These are phyloP conservation scores for Curvularia lunata DNA, from an alignment of 2,329 filamentous ascomycete genomes.

Conservation along the genomic window DNA sequence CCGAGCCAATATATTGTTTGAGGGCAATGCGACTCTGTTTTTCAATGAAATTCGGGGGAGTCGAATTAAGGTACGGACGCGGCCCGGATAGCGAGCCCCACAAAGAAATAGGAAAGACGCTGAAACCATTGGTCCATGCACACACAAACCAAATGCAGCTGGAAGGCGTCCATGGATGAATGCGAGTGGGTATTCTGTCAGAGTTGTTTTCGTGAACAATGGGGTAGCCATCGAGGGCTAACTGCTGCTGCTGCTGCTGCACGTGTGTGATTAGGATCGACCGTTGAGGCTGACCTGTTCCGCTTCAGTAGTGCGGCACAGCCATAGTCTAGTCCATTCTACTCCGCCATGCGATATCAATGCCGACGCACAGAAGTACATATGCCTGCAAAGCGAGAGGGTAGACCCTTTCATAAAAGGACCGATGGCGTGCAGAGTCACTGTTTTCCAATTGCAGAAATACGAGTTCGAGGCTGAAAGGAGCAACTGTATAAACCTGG, in stretches of 20 bases:
- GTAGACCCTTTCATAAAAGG: slow-evolving; percentile 2
- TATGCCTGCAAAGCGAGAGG: not conserved
- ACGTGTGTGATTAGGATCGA: slow-evolving; percentile 3
- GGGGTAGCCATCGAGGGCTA: not conserved
- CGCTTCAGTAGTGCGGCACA: slow-evolving; percentile 6
- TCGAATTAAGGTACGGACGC: slow-evolving; percentile 17
- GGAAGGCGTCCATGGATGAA: not conserved
- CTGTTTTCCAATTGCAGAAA: slow-evolving; percentile 1
- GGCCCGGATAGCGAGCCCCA: slow-evolving; percentile 17
- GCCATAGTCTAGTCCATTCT: slow-evolving; percentile 3
- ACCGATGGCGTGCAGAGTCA: slow-evolving; percentile 7
- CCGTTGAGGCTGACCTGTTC: slow-evolving; percentile 2
- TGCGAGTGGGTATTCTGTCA: not conserved
- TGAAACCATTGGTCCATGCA: slow-evolving; percentile 18
- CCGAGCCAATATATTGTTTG: not conserved
- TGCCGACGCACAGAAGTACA: slow-evolving; percentile 3
- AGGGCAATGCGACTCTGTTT: slow-evolving; percentile 4
- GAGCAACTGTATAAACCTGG: not conserved
- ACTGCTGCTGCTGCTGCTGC: not conserved
- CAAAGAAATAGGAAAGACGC: slow-evolving; percentile 4
- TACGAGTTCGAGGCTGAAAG: slow-evolving; percentile 4
- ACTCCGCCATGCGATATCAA: slow-evolving; percentile 1
- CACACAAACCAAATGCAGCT: slow-evolving; percentile 1
- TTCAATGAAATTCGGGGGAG: slow-evolving; percentile 6
- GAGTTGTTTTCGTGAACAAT: not conserved